A percentile compares a stretch with the other conserved stretches of the same genome.
Conservation (phyloP, 345 rosid species). For the Carallia pectinifolia region DNA sequence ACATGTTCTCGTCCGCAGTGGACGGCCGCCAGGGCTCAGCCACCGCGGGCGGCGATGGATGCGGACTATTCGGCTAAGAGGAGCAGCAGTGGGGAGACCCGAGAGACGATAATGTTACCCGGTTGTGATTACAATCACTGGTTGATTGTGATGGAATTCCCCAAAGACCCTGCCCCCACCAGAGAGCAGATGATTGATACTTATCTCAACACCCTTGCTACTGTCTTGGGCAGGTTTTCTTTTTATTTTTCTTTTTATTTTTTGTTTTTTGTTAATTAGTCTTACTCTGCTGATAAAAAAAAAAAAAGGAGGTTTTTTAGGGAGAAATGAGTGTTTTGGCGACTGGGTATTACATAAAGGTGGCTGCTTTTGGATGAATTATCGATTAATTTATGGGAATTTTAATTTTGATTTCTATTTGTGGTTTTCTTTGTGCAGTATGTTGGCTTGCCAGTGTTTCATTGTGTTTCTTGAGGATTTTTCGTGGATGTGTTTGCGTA, state of each 20-base stretch:
- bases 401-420: not conserved
- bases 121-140: constrained; percentile 95
- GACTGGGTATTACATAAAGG: not conserved
- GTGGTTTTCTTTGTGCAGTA: not conserved
- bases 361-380: not conserved
- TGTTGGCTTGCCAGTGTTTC: not conserved
- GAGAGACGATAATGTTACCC: constrained; percentile 93
- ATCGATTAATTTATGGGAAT: not conserved
- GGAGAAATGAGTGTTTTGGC: not conserved
- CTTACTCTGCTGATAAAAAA: too few relatives aligned
- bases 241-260: not conserved
- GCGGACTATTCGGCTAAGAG: constrained; percentile 63
- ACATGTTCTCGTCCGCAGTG: constrained; percentile 18
- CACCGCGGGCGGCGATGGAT: constrained; percentile 43
- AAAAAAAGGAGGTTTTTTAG: not conserved
- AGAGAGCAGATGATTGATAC: constrained; percentile 96
- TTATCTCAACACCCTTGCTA: constrained; percentile 79
- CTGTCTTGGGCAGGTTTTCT: constrained; percentile 77
- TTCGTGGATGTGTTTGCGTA: not conserved
- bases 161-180: constrained; percentile 92
- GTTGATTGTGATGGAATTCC: constrained; percentile 97
- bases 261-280: not conserved
- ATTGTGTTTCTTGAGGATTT: not conserved
- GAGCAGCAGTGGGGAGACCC: constrained; percentile 59
- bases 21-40: constrained; percentile 4